These are phyloP conservation scores for Thermothelomyces thermophilus DNA, from an alignment of 2,329 filamentous ascomycete species.

Conservation along the genomic window DNA sequence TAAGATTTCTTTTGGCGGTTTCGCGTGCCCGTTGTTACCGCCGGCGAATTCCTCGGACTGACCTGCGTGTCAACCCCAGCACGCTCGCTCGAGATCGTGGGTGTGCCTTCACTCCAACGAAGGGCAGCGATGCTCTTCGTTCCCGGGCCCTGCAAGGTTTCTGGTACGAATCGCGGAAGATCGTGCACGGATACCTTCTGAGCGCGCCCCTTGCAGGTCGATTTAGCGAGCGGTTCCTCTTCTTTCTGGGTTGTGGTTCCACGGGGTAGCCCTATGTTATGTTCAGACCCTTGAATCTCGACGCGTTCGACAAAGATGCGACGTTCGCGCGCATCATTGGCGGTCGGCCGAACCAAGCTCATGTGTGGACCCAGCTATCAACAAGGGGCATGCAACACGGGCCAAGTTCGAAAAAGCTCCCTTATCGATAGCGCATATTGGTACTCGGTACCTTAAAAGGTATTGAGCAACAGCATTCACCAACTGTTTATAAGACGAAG, in stretches of 20 bases:
- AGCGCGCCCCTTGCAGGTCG: too few species aligned
- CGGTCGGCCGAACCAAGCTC: background rate
- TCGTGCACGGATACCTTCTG: too few species aligned
- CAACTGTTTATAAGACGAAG: too few species aligned
- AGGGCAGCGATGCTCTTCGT: background rate
- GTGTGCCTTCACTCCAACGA: too few species aligned
- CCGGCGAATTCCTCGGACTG: background rate
- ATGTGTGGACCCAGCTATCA: background rate
- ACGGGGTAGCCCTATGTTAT: background rate
- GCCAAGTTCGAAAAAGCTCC: background rate
- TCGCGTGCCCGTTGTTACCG: background rate
- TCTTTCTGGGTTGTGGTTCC: background rate
- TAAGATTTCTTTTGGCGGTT: background rate
- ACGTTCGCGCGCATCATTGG: constrained; percentile 11
- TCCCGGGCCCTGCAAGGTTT: too few species aligned
- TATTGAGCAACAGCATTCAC: too few species aligned
- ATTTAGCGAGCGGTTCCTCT: background rate
- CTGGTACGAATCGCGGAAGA: too few species aligned
- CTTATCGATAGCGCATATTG: background rate
- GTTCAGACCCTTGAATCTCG: constrained; percentile 3
- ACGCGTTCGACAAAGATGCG: constrained; percentile 15
- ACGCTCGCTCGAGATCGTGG: too few species aligned
- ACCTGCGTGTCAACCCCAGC: too few species aligned
- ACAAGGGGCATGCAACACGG: background rate
- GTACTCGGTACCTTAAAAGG: background rate